These are phyloP conservation scores for Boletus pseudo-olivaceus DNA, from an alignment of 768 basidiomycete genomes.

Conservation along the genomic window DNA sequence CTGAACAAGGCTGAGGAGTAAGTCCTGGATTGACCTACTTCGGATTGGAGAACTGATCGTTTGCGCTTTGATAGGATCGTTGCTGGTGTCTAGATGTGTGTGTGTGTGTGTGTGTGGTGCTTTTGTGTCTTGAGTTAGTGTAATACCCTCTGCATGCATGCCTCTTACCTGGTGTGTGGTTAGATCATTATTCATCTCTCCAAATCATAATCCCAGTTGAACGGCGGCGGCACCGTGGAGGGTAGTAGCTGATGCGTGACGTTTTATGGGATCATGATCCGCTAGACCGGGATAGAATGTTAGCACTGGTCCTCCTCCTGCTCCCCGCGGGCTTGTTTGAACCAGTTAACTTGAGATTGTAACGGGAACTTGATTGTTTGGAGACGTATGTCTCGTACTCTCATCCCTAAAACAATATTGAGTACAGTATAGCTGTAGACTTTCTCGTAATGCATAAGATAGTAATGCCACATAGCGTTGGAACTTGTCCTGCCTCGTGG, in stretches of 20 bases:
- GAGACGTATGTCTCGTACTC: too few species aligned
- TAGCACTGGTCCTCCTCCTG: too few species aligned
- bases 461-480: background rate
- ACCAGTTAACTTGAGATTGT: too few species aligned
- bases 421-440: too few species aligned
- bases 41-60: slow-evolving; percentile 9
- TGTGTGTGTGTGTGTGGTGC: background rate
- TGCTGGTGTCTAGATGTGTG: slow-evolving; percentile 48
- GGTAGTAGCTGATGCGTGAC: background rate
- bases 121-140: slow-evolving; percentile 16
- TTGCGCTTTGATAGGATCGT: slow-evolving; percentile 45
- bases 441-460: too few species aligned
- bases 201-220: background rate
- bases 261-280: background rate
- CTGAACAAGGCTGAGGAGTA: slow-evolving; percentile 98
- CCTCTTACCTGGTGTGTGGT: slow-evolving; percentile 14
- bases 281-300: background rate
- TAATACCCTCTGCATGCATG: slow-evolving; percentile 31
- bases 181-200: slow-evolving; percentile 18
- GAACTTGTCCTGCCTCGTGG: background rate
- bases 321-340: background rate
- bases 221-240: background rate
- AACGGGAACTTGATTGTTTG: background rate
- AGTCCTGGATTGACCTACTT: slow-evolving; percentile 40
- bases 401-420: too few species aligned